These are phyloP conservation scores for Pseudogymnoascus sp. DNA, from an alignment of 2,329 filamentous ascomycete species.

Conservation along the genomic window DNA sequence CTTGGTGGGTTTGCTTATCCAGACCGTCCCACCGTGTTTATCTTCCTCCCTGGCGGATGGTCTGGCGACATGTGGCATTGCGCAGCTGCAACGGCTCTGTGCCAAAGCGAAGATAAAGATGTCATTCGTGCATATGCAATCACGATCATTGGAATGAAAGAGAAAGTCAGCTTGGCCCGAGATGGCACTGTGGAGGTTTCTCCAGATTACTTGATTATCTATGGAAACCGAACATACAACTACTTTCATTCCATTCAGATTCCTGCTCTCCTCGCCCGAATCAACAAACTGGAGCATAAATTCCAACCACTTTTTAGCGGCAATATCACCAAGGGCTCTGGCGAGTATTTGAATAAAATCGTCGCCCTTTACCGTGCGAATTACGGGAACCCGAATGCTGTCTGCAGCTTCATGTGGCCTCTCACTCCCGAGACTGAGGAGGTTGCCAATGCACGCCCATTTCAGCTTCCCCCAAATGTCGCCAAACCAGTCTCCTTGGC, in stretches of 20 bases:
- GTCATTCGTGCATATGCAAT: neutral
- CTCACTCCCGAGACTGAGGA: neutral
- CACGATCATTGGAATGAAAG: constrained; percentile 1
- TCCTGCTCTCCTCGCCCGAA: neutral
- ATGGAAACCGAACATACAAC: neutral
- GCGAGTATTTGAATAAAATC: neutral
- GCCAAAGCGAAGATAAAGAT: neutral
- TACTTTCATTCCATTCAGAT: neutral
- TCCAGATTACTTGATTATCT: neutral
- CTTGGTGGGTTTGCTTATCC: neutral
- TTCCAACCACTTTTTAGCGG: neutral
- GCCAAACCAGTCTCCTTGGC: neutral
- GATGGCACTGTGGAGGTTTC: neutral
- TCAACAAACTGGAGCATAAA: neutral
- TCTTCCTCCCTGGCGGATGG: neutral
- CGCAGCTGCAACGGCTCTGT: neutral
- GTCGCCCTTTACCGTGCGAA: neutral
- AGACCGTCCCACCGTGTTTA: neutral
- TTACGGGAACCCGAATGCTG: neutral
- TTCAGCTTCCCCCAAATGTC: neutral
- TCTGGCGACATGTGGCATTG: neutral
- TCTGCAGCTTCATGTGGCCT: neutral
- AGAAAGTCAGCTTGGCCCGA: neutral
- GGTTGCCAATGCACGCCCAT: neutral
- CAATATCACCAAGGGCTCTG: neutral